Percentiles rank a stretch among this genome's conserved stretches.
These are phyloP conservation scores for Chaetomium globosum DNA, from an alignment of 2,329 filamentous ascomycete genomes.

Conservation along the genomic window DNA sequence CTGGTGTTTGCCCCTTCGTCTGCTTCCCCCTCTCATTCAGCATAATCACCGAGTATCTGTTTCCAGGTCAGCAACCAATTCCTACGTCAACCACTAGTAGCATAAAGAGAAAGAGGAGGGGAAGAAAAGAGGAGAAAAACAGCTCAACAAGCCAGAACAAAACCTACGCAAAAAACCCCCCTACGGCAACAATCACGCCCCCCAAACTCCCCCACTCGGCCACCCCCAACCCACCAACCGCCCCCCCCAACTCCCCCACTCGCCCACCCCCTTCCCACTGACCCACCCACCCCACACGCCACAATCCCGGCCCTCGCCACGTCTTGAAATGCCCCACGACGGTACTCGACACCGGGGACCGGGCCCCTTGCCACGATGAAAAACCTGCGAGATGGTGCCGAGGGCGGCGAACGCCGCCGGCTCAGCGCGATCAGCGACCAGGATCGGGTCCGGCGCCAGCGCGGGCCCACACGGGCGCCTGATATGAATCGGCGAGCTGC, in stretches of 20 bases:
- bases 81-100: background rate
- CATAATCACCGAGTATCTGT: slow-evolving; percentile 42
- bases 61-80: background rate
- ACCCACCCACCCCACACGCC: slow-evolving; percentile 63
- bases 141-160: background rate
- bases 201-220: slow-evolving; percentile 58
- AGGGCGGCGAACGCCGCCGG: slow-evolving; percentile 63
- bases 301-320: slow-evolving; percentile 66
- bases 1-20: background rate
- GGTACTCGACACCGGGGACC: slow-evolving; percentile 65
- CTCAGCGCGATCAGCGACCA: slow-evolving; percentile 61
- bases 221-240: slow-evolving; percentile 56
- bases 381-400: slow-evolving; percentile 66
- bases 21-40: slow-evolving; percentile 35
- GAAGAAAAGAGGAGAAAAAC: background rate
- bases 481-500: too few relatives aligned
- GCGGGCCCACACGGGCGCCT: too few relatives aligned
- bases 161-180: slow-evolving; percentile 60
- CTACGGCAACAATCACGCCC: slow-evolving; percentile 59
- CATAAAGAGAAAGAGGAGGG: slow-evolving; percentile 40
- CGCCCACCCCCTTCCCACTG: slow-evolving; percentile 58
- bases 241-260: slow-evolving; percentile 64
- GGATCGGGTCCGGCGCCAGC: background rate
- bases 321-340: slow-evolving; percentile 69
- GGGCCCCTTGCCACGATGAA: slow-evolving; percentile 65